Percentiles rank a stretch among this genome's conserved stretches.
Evolutionary conservation across 495 filamentous ascomycete genomes (phyloP).

Genomic region (Extremus antarcticus): DNA sequence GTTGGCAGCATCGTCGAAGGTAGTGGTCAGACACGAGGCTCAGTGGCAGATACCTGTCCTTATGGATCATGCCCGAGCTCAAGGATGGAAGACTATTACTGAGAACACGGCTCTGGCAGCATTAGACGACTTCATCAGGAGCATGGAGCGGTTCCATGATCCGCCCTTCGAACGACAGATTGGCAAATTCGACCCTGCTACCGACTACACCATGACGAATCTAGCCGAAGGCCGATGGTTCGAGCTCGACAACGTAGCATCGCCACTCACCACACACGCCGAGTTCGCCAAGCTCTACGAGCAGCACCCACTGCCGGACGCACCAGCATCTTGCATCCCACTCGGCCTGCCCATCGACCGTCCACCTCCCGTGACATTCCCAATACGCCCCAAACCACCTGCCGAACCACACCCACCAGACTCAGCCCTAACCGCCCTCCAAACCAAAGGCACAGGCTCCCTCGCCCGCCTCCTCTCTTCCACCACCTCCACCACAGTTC

Average conservation of each 20-base stretch:
- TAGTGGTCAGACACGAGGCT: constrained; percentile 35
- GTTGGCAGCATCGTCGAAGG: constrained; percentile 28
- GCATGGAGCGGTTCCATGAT: constrained; percentile 23
- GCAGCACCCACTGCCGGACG: background rate
- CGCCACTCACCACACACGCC: constrained; percentile 9
- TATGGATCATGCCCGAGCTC: constrained; percentile 21
- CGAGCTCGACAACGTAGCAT: constrained; percentile 20
- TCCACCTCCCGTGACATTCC: background rate
- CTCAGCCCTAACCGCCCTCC: constrained; percentile 9
- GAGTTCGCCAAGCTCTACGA: constrained; percentile 14
- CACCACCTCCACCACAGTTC: background rate
- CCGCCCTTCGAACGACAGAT: constrained; percentile 22
- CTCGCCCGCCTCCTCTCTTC: constrained; percentile 3
- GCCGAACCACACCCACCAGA: background rate
- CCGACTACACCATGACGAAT: constrained; percentile 24
- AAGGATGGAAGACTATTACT: constrained; percentile 22
- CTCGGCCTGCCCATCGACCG: constrained; percentile 6
- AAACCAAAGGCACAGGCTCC: constrained; percentile 22
- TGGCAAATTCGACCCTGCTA: constrained; percentile 22
- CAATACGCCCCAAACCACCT: background rate
- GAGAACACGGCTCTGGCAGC: constrained; percentile 25
- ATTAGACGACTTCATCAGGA: constrained; percentile 25
- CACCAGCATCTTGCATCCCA: constrained; percentile 8
- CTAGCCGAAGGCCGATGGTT: constrained; percentile 30
- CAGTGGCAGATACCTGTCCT: constrained; percentile 32